Evolutionary conservation across 805 yeast genomes (phyloP).

Genomic region (Sugiyamaella smithiae): DNA sequence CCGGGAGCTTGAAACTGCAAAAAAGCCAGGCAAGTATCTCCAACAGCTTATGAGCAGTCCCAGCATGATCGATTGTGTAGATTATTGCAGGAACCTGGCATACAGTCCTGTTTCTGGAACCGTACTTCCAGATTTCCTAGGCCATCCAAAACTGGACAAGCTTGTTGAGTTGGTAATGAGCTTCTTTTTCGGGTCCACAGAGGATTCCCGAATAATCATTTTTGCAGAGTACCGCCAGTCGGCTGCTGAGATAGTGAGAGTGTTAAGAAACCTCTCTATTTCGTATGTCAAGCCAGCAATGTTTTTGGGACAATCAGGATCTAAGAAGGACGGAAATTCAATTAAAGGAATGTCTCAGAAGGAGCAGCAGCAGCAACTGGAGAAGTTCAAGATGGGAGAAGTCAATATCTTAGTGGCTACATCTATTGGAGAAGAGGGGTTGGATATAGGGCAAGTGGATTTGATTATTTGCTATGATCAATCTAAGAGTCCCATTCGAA

Average conservation of each 20-base stretch:
- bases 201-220: constrained; percentile 66
- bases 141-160: constrained; percentile 73
- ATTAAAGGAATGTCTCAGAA: constrained; percentile 68
- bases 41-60: constrained; percentile 60
- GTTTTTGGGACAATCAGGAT: constrained; percentile 73
- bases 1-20: constrained; percentile 23
- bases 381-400: constrained; percentile 65
- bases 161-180: constrained; percentile 52
- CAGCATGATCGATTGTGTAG: constrained; percentile 44
- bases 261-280: constrained; percentile 38
- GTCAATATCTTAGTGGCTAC: constrained; percentile 88
- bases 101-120: constrained; percentile 35
- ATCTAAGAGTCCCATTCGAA: constrained; percentile 88
- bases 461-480: constrained; percentile 89
- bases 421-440: constrained; percentile 96
- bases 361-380: constrained; percentile 74
- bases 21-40: constrained; percentile 49
- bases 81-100: constrained; percentile 41
- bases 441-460: constrained; percentile 97
- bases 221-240: constrained; percentile 88
- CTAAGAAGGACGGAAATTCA: constrained; percentile 24
- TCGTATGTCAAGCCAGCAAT: constrained; percentile 63
- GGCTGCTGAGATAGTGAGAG: constrained; percentile 79
- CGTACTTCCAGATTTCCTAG: constrained; percentile 32
- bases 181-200: constrained; percentile 45